phyloP scores from a whole-genome alignment of 176 grass and related monocot genomes.

The Pontederia crassipes region DNA sequence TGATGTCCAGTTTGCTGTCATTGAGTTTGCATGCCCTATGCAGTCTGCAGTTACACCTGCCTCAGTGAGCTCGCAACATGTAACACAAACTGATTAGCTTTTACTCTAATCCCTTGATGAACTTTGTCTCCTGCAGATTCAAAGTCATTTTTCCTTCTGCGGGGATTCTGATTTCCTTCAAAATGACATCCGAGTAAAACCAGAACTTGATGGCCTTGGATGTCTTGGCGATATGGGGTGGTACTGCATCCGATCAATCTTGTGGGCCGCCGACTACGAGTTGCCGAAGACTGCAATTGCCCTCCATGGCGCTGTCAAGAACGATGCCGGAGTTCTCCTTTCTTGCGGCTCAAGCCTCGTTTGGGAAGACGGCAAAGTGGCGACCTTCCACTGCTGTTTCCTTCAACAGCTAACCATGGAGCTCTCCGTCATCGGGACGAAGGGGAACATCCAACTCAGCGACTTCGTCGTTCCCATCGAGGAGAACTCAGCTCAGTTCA shows the following conservation, averaged over 20 bases:
- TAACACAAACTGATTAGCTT: too few species aligned
- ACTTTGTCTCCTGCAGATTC: not conserved
- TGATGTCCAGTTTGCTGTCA: too few species aligned
- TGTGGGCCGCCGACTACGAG: constrained; percentile 59
- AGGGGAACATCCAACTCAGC: constrained; percentile 31
- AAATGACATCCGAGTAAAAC: constrained; percentile 82
- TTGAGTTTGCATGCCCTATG: too few species aligned
- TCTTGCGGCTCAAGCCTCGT: constrained; percentile 44
- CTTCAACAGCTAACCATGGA: constrained; percentile 49
- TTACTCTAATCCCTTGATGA: too few species aligned
- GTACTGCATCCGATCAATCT: constrained; percentile 60
- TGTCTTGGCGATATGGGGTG: constrained; percentile 55
- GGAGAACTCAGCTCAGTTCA: constrained; percentile 30
- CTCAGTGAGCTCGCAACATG: too few species aligned
- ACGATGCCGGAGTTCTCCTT: constrained; percentile 43
- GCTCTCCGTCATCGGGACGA: constrained; percentile 41
- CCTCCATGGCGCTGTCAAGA: constrained; percentile 27
- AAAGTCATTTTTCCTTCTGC: not conserved
- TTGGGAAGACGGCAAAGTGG: constrained; percentile 38
- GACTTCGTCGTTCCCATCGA: not conserved
- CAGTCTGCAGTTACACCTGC: too few species aligned
- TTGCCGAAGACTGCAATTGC: constrained; percentile 44
- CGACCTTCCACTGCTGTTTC: constrained; percentile 64
- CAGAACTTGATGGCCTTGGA: constrained; percentile 71
- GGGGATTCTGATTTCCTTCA: constrained; percentile 8